Base-by-base conservation (phyloP, 768 basidiomycete species). In the Hygrophorus russula region DNA sequence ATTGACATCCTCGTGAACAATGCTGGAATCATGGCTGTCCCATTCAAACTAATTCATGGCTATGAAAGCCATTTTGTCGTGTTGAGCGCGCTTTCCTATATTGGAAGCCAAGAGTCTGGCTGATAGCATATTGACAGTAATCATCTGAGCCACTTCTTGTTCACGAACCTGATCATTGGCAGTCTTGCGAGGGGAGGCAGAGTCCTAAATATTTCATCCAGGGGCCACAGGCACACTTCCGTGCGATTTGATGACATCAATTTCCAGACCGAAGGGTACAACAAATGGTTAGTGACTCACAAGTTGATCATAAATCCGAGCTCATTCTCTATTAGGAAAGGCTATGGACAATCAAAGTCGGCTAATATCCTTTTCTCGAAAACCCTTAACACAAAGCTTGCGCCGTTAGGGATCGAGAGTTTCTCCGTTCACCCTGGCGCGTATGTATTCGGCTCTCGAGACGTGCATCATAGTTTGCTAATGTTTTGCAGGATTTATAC, bases 1-100 rank as follows among this genome's bases (percentile, higher is more conserved):
- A 45, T 55, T 39, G 50, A 55, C 37, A 43, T 53, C 27, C 35
- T 53, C 7, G 49, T 55, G 17, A 51, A 51, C 8, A 56, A 55
- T 27, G 55, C 55, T 19, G 53, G 50, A n/a, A 49, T 55, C 20
- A 56, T 55, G 55, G 55, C 47, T 15, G 44, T 45, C 4, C 53
- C 55, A 6, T 54, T 49, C 42, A 49, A 39, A 35, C 51, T 53
- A 13, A 46, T 43, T 12, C 53, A 56, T 29, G 53, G 53, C 20
- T 42, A 53, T n/a, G 53, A 56, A 39, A 39, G 39, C 17, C 55
- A 56, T 31, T 48, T 56, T 29, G 53, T 46, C 36, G 48, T 45
- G 31, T 24, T 24, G 24, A 24, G 24, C 24, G 7, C 24, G 4
- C 24, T 24, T 24, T 24, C 7, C 24, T 24, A 24, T 7, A 24